Percentiles rank a stretch among this genome's conserved stretches.
Evolutionary conservation across 2,329 filamentous ascomycete genomes (phyloP).

Genomic region (Phialophora macrospora): DNA sequence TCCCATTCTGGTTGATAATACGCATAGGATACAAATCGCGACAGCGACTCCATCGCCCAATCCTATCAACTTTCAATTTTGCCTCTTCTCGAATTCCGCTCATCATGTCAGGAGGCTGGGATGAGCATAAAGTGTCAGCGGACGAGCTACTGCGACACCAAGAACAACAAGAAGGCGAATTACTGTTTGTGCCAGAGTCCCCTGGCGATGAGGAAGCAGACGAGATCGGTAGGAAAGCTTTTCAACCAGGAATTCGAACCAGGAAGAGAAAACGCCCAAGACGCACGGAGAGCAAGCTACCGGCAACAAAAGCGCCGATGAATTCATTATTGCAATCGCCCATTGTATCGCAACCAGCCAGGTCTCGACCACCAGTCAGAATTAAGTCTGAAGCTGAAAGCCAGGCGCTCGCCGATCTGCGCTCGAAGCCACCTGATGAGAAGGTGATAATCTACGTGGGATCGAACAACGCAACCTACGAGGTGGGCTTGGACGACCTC

Average conservation of each 20-base stretch:
- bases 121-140: background rate
- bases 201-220: background rate
- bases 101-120: conserved; percentile 8
- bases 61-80: background rate
- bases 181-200: background rate
- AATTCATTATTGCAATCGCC: background rate
- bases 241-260: background rate
- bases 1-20: no score
- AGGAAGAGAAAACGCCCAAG: background rate
- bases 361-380: background rate
- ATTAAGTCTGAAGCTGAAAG: conserved; percentile 24
- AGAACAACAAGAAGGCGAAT: background rate
- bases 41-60: background rate
- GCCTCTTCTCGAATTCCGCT: background rate
- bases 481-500: conserved; percentile 25
- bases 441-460: conserved; percentile 34
- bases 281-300: background rate
- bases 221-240: background rate
- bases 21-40: background rate
- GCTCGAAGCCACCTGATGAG: conserved; percentile 6
- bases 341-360: conserved; percentile 3
- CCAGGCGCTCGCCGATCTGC: conserved; percentile 1
- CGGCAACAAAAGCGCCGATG: background rate
- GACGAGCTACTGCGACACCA: background rate
- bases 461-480: conserved; percentile 22